These are phyloP conservation scores for Fragaria ananassa DNA, from an alignment of 306 rosid genomes.

Conservation along the genomic window DNA sequence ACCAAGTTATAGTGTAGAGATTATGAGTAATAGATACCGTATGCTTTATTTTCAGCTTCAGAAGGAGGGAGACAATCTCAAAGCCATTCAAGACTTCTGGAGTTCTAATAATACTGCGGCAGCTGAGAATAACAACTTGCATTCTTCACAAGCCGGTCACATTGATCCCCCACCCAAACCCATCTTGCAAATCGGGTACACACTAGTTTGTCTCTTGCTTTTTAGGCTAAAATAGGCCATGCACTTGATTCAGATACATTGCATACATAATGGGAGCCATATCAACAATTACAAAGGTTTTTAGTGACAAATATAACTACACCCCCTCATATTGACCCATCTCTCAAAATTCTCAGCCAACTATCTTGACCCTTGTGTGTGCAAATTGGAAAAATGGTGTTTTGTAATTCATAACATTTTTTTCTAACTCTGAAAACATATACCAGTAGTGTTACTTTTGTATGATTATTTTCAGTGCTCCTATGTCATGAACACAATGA, in stretches of 20 bases:
- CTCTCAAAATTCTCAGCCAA: background rate
- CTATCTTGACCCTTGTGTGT: background rate
- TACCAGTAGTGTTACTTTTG: background rate
- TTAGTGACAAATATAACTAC: background rate
- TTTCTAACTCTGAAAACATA: background rate
- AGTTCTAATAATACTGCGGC: conserved; percentile 34
- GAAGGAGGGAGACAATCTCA: conserved; percentile 31
- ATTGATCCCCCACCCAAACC: conserved; percentile 60
- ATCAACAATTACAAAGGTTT: background rate
- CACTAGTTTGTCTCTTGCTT: background rate
- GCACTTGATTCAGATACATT: background rate
- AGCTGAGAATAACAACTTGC: conserved; percentile 50
- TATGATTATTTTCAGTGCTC: background rate
- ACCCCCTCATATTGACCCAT: background rate
- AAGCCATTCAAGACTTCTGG: conserved; percentile 62
- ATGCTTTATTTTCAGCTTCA: no score
- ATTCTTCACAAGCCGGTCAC: conserved; percentile 49
- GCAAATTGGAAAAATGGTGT: background rate
- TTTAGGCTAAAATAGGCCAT: background rate
- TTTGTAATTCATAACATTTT: background rate
- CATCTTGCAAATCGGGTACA: conserved; percentile 79
- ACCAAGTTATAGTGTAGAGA: no score
- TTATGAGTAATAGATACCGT: no score
- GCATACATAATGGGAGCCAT: background rate
- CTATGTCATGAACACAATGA: background rate